Evolutionary conservation across 2,329 filamentous ascomycete genomes (phyloP).

Genomic region (Pseudocercospora crystallina): DNA sequence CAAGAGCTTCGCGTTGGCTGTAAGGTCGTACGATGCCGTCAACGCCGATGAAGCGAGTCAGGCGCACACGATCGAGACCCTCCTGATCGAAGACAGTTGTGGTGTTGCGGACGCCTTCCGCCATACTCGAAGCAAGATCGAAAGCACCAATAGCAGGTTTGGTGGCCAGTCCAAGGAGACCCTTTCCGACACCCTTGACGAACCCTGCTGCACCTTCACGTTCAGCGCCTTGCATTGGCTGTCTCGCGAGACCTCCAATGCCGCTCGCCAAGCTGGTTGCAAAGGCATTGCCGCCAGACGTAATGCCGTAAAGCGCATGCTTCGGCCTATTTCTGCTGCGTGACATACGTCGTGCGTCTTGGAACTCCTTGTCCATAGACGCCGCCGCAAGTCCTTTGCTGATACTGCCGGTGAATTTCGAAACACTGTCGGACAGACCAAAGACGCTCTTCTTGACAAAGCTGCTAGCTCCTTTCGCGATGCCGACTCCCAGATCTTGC

Average conservation of each 20-base stretch:
- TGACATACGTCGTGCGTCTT: slow-evolving; percentile 91
- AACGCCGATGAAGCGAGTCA: slow-evolving; percentile 84
- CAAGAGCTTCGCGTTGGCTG: slow-evolving; percentile 89
- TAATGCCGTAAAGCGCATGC: slow-evolving; percentile 94
- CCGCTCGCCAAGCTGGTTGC: slow-evolving; percentile 90
- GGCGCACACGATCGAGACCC: slow-evolving; percentile 90
- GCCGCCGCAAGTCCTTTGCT: slow-evolving; percentile 95
- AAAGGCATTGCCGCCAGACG: slow-evolving; percentile 91
- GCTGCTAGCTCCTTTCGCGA: slow-evolving; percentile 93
- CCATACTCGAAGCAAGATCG: slow-evolving; percentile 94
- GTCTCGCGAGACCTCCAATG: slow-evolving; percentile 87
- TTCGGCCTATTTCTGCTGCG: slow-evolving; percentile 91
- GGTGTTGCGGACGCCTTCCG: slow-evolving; percentile 96
- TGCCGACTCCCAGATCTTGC: slow-evolving; percentile 90
- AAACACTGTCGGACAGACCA: slow-evolving; percentile 94
- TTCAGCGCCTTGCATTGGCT: slow-evolving; percentile 92
- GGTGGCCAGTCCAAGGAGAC: slow-evolving; percentile 87
- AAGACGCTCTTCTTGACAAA: slow-evolving; percentile 99
- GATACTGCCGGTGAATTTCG: slow-evolving; percentile 95
- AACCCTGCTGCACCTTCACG: slow-evolving; percentile 92
- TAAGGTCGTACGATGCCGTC: slow-evolving; percentile 95
- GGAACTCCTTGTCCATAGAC: slow-evolving; percentile 97
- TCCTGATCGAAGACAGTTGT: slow-evolving; percentile 97
- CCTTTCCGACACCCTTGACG: slow-evolving; percentile 96
- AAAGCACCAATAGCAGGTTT: slow-evolving; percentile 97